A percentile compares a stretch with the other conserved stretches of the same genome.
phyloP scores from a whole-genome alignment of 1,139 yeast genomes.

The Protomyces arabidopsidicola region DNA sequence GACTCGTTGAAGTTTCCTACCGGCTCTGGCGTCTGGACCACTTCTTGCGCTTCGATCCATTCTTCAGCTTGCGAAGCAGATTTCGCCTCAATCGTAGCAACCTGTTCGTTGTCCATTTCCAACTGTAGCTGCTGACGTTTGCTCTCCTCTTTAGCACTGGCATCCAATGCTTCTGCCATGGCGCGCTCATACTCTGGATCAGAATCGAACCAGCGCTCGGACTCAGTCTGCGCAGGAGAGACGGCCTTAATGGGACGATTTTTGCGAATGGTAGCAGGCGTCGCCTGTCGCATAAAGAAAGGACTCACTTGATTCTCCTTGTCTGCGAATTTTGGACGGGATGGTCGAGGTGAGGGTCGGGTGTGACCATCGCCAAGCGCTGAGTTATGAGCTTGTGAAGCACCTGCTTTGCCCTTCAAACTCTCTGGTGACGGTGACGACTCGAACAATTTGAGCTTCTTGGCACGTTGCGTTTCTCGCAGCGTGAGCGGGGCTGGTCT shows the following conservation, averaged over 20 bases:
- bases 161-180: not conserved
- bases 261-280: not conserved
- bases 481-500: not conserved
- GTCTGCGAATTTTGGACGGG: not conserved
- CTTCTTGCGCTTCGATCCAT: not conserved
- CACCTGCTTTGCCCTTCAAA: not conserved
- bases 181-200: not conserved
- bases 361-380: not conserved
- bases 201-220: not conserved
- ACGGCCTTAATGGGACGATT: not conserved
- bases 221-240: not conserved
- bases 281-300: not conserved
- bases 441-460: conserved; percentile 23
- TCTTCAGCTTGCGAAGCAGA: too few relatives aligned
- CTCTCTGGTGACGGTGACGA: conserved; percentile 22
- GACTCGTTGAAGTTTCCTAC: not conserved
- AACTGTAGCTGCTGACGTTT: not conserved
- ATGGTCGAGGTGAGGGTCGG: not conserved
- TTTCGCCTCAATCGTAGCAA: too few relatives aligned
- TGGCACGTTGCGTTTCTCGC: conserved; percentile 12
- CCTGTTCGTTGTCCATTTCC: not conserved
- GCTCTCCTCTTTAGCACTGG: not conserved
- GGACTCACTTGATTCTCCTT: conserved; percentile 16
- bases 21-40: not conserved
- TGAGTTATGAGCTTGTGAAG: not conserved